Percentiles rank a stretch among this genome's conserved stretches.
These are phyloP conservation scores for Xylariaceae sp. DNA, from an alignment of 2,329 filamentous ascomycete genomes.

Conservation along the genomic window DNA sequence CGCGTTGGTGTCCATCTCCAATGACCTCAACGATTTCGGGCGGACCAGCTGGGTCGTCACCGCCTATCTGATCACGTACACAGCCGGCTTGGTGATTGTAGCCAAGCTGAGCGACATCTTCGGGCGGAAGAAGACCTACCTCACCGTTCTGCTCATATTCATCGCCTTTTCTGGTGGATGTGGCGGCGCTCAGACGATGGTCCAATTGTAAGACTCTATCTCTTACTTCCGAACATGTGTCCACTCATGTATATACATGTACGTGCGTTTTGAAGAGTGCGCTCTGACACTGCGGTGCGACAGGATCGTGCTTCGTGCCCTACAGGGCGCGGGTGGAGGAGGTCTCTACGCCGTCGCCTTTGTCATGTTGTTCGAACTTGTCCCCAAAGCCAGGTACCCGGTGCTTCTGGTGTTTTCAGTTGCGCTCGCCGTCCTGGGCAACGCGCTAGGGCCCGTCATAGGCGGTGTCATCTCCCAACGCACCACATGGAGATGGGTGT, in stretches of 20 bases:
- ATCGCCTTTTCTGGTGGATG: slow-evolving; percentile 8
- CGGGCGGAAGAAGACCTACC: slow-evolving; percentile 7
- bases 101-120: slow-evolving; percentile 12
- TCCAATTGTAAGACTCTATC: slow-evolving; percentile 2
- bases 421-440: slow-evolving; percentile 3
- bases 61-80: slow-evolving; percentile 44
- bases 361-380: slow-evolving; percentile 66
- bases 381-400: slow-evolving; percentile 37
- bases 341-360: slow-evolving; percentile 66
- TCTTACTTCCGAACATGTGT: background rate
- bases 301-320: slow-evolving; percentile 44
- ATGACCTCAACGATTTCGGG: slow-evolving; percentile 22
- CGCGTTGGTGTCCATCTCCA: slow-evolving; percentile 41
- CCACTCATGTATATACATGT: too few relatives aligned
- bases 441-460: slow-evolving; percentile 11
- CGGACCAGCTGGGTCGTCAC: slow-evolving; percentile 39
- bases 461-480: slow-evolving; percentile 9
- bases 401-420: background rate
- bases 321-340: slow-evolving; percentile 57
- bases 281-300: background rate
- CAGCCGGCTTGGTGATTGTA: slow-evolving; percentile 15
- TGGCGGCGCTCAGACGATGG: slow-evolving; percentile 8
- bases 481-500: slow-evolving; percentile 14
- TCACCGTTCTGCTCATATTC: slow-evolving; percentile 4
- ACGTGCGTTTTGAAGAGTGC: too few relatives aligned